Conservation (phyloP, 192 early-diverging fungal genomes). For the Pilaira anomala region DNA sequence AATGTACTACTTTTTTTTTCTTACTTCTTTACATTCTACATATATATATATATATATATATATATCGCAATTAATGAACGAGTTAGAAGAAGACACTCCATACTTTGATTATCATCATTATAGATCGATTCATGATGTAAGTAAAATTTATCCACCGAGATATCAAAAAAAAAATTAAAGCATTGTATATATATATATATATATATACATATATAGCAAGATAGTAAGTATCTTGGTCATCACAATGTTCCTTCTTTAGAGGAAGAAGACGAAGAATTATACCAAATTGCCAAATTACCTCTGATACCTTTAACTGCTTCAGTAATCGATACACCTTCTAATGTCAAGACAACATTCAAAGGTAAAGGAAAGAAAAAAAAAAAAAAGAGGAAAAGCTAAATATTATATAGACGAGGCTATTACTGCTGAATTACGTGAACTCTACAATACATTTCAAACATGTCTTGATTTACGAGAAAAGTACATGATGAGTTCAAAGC, state of each 20-base stretch:
- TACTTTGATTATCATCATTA: slow-evolving; percentile 2
- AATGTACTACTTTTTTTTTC: too few relatives aligned
- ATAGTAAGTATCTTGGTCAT: not conserved
- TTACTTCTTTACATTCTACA: too few relatives aligned
- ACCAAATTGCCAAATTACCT: not conserved
- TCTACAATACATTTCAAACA: slow-evolving; percentile 62
- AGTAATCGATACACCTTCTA: not conserved
- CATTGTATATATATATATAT: too few relatives aligned
- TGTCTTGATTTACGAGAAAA: slow-evolving; percentile 80
- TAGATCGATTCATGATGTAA: slow-evolving; percentile 2
- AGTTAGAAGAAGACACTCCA: not conserved
- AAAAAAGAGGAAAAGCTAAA: too few relatives aligned
- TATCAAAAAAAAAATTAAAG: not conserved
- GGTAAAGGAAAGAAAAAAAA: not conserved
- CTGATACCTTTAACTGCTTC: not conserved
- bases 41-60: too few relatives aligned
- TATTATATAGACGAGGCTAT: slow-evolving; percentile 37
- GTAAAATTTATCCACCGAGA: not conserved
- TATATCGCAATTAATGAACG: too few relatives aligned
- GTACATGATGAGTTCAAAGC: slow-evolving; percentile 76
- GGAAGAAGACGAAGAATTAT: not conserved
- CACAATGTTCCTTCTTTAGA: not conserved
- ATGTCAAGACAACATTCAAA: not conserved
- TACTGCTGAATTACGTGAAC: slow-evolving; percentile 55
- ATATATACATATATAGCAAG: not conserved